Evolutionary conservation across 257 asterid genomes (phyloP).

Genomic region (Plantago elongata): DNA sequence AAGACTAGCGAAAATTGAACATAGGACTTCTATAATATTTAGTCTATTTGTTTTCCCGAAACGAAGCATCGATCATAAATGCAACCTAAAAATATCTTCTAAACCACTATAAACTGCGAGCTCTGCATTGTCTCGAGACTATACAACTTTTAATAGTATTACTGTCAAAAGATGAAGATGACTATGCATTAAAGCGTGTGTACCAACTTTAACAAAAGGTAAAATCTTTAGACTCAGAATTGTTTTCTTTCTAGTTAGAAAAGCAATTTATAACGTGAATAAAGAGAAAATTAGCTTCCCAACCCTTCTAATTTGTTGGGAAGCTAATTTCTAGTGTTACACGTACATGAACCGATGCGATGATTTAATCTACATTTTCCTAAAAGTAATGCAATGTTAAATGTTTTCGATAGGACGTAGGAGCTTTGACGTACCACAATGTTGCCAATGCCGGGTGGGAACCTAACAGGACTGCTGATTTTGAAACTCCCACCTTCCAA

Average conservation of each 20-base stretch:
- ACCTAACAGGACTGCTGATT: constrained; percentile 38
- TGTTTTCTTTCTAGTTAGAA: constrained; percentile 11
- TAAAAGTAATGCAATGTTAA: too few relatives aligned
- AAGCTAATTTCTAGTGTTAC: not conserved
- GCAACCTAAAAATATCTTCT: not conserved
- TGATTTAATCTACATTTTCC: not conserved
- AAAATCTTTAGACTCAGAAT: not conserved
- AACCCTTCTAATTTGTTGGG: constrained; percentile 14
- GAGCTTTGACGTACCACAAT: constrained; percentile 34
- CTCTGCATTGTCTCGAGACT: not conserved
- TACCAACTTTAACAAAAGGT: constrained; percentile 11
- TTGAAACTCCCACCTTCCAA: constrained; percentile 56
- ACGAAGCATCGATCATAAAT: too few relatives aligned
- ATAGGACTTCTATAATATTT: too few relatives aligned
- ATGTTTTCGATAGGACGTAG: too few relatives aligned
- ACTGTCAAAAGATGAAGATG: not conserved
- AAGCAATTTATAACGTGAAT: constrained; percentile 17
- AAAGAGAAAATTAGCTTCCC: not conserved
- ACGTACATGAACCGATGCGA: not conserved
- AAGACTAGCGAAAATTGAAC: too few relatives aligned
- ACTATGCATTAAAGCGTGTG: constrained; percentile 13
- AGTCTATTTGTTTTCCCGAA: too few relatives aligned
- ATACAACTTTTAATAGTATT: not conserved
- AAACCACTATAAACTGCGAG: not conserved
- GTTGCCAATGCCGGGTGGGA: constrained; percentile 51